Evolutionary conservation across 805 yeast genomes (phyloP), one percentile per base, ranked within the genome.

Genomic region (Yamadazyma endophytica): DNA sequence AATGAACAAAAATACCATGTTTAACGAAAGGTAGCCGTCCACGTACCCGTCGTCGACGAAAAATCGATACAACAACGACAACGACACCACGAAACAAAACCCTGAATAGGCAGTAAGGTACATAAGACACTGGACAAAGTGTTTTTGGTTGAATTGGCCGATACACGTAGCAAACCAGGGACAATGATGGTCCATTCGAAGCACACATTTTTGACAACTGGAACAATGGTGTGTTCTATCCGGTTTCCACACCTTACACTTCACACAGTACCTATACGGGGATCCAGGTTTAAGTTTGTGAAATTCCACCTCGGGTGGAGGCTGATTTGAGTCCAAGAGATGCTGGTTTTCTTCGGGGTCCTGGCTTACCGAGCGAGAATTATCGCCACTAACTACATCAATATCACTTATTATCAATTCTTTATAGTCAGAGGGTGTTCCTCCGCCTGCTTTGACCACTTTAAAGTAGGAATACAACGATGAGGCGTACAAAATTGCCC

Each of bases 81-180:
- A 53, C 1, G 80, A 54, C 1, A 68, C 44, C 0, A 49, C 15
- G 9, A 73, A 56, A 6, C 76, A 65, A 8, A 69, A 33, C 1
- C 56, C 36, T 1, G 80, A 53, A 46, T 73, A 79, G 0, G 70
- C 17, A 2, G 77, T 58, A 3, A 75, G 61, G 47, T 79, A 79
- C 5, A 68, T 26, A 32, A 88, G 54, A 49, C 83, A 82, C 52
- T 87, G 95, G 17, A 86, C 53, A 49, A 89, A 90, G 51, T 65
- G 75, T 57, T 87, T 83, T 42, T 84, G 88, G 56, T 90, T 90
- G 17, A 61, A 61, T 56, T 75, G 82, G 0, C 97, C 97, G 36
- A 90, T 74, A 54, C 97, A 89, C 4, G 77, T 67, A 2, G 95
- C 80, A 55, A 88, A 87, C 97, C 97, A 90, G 0, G 97, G 97